Percentiles rank a stretch among this genome's conserved stretches.
Conservation (phyloP, 148 eudicot species). For the Fagopyrum esculentum region DNA sequence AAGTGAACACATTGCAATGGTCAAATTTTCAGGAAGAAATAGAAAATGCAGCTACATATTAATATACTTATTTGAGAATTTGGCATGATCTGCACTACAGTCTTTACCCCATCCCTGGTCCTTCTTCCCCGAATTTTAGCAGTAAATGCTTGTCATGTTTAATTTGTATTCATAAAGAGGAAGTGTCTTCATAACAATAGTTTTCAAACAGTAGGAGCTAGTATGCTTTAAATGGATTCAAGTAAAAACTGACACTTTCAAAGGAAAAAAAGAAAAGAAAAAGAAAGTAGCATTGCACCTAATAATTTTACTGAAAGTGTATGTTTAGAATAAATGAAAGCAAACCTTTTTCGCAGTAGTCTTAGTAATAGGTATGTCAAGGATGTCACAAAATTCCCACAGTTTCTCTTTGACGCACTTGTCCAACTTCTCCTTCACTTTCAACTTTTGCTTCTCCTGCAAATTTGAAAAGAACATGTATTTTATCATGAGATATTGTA, state of each 20-base stretch:
- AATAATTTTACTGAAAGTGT: background rate
- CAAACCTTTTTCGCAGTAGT: conserved; percentile 64
- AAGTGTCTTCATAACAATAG: background rate
- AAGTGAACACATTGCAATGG: background rate
- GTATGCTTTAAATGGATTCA: background rate
- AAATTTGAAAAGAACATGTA: background rate
- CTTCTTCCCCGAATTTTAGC: background rate
- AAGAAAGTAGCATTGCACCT: background rate
- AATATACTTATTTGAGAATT: background rate
- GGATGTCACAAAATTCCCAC: conserved; percentile 72
- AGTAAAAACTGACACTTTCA: background rate
- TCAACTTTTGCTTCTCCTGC: conserved; percentile 87
- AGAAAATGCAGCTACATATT: conserved; percentile 5
- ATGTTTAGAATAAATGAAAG: conserved; percentile 12
- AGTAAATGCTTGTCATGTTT: background rate
- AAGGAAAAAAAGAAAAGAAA: background rate
- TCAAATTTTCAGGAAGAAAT: background rate
- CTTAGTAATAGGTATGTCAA: conserved; percentile 69
- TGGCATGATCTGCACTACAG: background rate
- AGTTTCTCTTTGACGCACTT: conserved; percentile 74
- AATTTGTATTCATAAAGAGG: background rate
- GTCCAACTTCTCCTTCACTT: conserved; percentile 83
- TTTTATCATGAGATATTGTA: background rate
- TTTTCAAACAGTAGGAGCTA: background rate
- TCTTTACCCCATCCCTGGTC: background rate